phyloP scores from a whole-genome alignment of 768 basidiomycete species.

The Fibroporia radiculosa region DNA sequence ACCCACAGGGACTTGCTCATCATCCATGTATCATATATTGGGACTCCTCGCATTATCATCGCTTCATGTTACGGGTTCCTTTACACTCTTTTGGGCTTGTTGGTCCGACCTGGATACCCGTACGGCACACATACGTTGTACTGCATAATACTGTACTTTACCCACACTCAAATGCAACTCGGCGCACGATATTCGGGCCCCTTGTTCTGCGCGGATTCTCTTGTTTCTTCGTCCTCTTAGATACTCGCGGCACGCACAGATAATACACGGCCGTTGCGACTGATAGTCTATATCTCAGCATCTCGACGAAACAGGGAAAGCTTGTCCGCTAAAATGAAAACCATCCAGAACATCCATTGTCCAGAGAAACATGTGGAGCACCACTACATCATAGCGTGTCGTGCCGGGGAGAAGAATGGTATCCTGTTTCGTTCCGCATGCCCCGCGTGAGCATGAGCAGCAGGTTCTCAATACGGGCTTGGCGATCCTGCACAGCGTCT shows the following conservation, averaged over 20 bases:
- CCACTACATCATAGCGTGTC: constrained; percentile 14
- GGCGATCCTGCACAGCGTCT: constrained; percentile 37
- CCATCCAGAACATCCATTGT: too few relatives aligned
- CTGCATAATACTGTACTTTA: not conserved
- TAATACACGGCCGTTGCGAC: too few relatives aligned
- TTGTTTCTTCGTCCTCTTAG: not conserved
- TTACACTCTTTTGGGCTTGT: constrained; percentile 6
- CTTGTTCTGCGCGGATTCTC: not conserved
- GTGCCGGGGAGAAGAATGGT: constrained; percentile 14
- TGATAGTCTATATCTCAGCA: too few relatives aligned
- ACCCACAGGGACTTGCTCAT: too few relatives aligned
- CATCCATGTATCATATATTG: not conserved
- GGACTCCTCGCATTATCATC: too few relatives aligned
- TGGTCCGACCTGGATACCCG: constrained; percentile 3
- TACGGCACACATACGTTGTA: not conserved
- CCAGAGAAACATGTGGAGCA: not conserved
- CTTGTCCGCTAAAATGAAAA: too few relatives aligned
- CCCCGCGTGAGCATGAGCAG: constrained; percentile 61
- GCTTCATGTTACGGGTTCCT: too few relatives aligned
- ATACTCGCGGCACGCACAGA: too few relatives aligned
- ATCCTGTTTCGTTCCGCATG: constrained; percentile 38
- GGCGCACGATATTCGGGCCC: not conserved
- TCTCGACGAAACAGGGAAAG: too few relatives aligned
- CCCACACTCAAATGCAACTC: not conserved
- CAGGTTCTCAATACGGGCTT: constrained; percentile 70